Base-by-base conservation (phyloP, 306 rosid genomes). In the Hippophae rhamnoides region DNA sequence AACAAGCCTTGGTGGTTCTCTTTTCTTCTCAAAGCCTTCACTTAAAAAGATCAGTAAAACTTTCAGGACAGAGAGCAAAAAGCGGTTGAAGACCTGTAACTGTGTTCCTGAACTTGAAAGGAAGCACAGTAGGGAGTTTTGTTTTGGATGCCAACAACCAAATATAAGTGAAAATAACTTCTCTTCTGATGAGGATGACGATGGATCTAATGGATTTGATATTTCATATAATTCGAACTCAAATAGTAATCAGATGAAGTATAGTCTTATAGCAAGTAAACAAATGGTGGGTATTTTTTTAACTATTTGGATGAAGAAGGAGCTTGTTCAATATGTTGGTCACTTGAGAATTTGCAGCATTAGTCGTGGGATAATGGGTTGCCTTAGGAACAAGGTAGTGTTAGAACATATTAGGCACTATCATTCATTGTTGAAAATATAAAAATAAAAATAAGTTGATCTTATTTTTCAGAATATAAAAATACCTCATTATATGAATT, bases 261-360 rank as follows among this genome's bases (percentile, higher is more conserved):
- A 93, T 54, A 68, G 87, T 65, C 97, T 93, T 54, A 79, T 93
- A 27, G 71, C 95, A 3, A 65, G 94, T 62, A 93, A 93, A 63
- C 94, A 89, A 74, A 88, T 93, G 99, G 99, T 88, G 25, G 99
- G 99, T 41, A 93, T 93, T 69, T 93, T 93, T 52, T 79, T 86
- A 1, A 73, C 84, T 25, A 74, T 93, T 41, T 93, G 99, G 99
- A 76, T 85, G 64, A 84, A 69, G 77, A 79, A 75, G 62, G 95
- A 93, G 73, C 89, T 74, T 71, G 80, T 86, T 68, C 97, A 78
- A 57, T 62, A 79, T 69, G 81, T 88, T 58, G 80, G 99, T 48
- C 97, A 93, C 74, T 61, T 93, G 73, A 73, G 97, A 75, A 81
- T 80, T 47, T 81, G 84, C 25, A 73, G 97, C 73, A 82, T 76